Percentiles rank a stretch among this genome's conserved stretches.
These are phyloP conservation scores for Dioscorea zingiberensis DNA, from an alignment of 106 monocot genomes.

Conservation along the genomic window DNA sequence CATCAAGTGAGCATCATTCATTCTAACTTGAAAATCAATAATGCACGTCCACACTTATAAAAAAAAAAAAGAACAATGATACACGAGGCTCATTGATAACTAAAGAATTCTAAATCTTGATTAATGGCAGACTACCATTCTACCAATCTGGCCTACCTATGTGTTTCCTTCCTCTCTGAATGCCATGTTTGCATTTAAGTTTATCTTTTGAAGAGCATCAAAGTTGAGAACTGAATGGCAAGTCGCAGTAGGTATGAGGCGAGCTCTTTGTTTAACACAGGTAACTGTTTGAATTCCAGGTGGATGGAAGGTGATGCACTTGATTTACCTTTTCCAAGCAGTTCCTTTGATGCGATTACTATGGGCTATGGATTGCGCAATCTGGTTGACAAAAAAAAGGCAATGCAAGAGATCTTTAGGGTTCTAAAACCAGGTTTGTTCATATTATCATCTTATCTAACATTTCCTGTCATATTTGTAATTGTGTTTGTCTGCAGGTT, in stretches of 20 bases:
- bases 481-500: constrained; percentile 38
- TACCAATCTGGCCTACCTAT: no score
- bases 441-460: neutral
- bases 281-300: constrained; percentile 16
- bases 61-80: no score
- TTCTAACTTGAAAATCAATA: no score
- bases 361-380: constrained; percentile 88
- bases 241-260: no score
- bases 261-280: no score
- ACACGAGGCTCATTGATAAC: no score
- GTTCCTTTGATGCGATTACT: constrained; percentile 81
- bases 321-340: constrained; percentile 50
- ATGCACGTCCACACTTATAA: no score
- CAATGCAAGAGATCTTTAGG: constrained; percentile 70
- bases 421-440: constrained; percentile 86
- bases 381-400: constrained; percentile 60
- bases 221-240: no score
- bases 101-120: no score
- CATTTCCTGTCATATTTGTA: neutral
- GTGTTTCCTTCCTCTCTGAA: neutral
- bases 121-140: no score
- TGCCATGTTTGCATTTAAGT: no score
- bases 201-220: no score
- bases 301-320: constrained; percentile 95
- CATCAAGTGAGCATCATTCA: constrained; percentile 56